Conservation (phyloP, 2,329 filamentous ascomycete species). For the Pyrenophora tritici-repentis region DNA sequence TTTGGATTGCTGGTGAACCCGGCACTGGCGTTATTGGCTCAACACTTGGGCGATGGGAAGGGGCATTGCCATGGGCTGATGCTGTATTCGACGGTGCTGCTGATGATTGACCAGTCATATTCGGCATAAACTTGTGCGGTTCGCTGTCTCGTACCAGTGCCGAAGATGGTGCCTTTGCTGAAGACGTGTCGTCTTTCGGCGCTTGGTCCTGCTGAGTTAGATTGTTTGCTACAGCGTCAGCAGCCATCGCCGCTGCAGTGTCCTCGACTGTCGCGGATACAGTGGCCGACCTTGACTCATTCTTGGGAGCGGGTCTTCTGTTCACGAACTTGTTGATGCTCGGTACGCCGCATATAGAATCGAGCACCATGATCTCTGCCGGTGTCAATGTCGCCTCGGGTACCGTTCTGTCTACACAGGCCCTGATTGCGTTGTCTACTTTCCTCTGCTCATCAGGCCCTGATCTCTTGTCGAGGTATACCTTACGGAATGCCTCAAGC, state of each 20-base stretch:
- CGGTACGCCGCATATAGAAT: conserved; percentile 31
- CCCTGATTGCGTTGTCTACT: conserved; percentile 42
- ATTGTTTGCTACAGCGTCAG: conserved; percentile 35
- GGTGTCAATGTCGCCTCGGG: conserved; percentile 29
- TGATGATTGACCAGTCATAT: conserved; percentile 29
- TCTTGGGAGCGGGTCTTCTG: conserved; percentile 16
- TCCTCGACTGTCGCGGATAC: conserved; percentile 26
- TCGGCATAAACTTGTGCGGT: conserved; percentile 36
- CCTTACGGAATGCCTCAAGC: conserved; percentile 41
- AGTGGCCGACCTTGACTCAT: conserved; percentile 13
- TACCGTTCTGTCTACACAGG: conserved; percentile 36
- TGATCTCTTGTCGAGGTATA: conserved; percentile 33
- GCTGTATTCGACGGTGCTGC: conserved; percentile 12
- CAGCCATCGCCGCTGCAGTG: conserved; percentile 43
- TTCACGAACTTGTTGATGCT: conserved; percentile 22
- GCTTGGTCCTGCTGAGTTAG: conserved; percentile 5
- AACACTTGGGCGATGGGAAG: conserved; percentile 40
- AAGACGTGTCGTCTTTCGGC: conserved; percentile 6
- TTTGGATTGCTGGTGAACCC: conserved; percentile 39
- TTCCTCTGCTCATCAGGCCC: conserved; percentile 35
- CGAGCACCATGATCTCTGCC: conserved; percentile 30
- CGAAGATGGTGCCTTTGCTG: conserved; percentile 3
- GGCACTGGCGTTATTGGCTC: conserved; percentile 45
- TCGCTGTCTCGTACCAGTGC: conserved; percentile 14
- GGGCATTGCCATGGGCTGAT: conserved; percentile 15